Percentiles rank a stretch among this genome's conserved stretches.
phyloP scores from a whole-genome alignment of 1,284 basidiomycete genomes.

The Austropuccinia psidii region DNA sequence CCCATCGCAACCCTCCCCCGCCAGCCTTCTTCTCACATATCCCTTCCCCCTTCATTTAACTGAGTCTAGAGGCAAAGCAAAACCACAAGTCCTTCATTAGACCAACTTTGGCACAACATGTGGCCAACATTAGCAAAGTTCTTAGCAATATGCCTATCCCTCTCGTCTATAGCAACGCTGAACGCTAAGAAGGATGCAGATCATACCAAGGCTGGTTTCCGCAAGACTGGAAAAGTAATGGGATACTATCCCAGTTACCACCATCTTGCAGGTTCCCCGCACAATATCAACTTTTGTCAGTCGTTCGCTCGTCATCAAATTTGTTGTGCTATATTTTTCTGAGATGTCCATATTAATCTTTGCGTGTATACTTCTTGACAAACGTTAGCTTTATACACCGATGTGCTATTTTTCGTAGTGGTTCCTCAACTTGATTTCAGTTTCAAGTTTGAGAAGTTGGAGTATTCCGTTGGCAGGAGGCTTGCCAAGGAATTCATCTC shows the following conservation, averaged over 20 bases:
- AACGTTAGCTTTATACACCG: conserved; percentile 28
- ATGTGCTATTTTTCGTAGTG: conserved; percentile 17
- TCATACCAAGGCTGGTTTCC: too few relatives aligned
- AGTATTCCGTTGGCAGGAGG: neutral
- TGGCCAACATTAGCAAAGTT: too few relatives aligned
- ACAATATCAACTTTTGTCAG: conserved; percentile 14
- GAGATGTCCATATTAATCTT: too few relatives aligned
- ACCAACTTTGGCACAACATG: too few relatives aligned
- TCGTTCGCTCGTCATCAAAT: neutral
- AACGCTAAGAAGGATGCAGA: too few relatives aligned
- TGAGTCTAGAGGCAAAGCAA: too few relatives aligned
- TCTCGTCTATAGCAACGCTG: too few relatives aligned
- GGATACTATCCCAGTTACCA: conserved; percentile 34
- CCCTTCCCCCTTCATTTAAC: too few relatives aligned
- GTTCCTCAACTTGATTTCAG: neutral
- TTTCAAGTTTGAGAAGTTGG: neutral
- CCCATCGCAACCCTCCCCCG: too few relatives aligned
- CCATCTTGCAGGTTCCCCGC: neutral
- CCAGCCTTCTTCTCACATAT: too few relatives aligned
- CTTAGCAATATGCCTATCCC: too few relatives aligned
- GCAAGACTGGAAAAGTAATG: conserved; percentile 1
- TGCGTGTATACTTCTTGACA: neutral
- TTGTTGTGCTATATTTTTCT: neutral
- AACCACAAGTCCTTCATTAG: too few relatives aligned
- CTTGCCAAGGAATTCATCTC: conserved; percentile 16